These are phyloP conservation scores for Hypoxylon sp. DNA, from an alignment of 2,329 filamentous ascomycete species.

Conservation along the genomic window DNA sequence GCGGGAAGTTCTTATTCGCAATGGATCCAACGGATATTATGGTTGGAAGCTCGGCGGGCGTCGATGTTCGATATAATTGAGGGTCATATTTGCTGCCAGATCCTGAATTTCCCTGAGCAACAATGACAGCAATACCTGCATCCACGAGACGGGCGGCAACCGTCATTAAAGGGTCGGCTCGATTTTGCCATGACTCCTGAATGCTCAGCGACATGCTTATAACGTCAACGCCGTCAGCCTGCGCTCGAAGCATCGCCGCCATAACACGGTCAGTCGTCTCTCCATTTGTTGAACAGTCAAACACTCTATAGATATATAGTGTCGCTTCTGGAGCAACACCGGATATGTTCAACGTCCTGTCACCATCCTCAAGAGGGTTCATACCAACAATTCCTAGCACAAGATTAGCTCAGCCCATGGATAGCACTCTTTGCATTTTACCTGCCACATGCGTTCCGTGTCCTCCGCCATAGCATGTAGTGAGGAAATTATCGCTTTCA, in stretches of 20 bases:
- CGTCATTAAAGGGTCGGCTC: constrained; percentile 33
- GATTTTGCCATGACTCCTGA: constrained; percentile 33
- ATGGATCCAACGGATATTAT: constrained; percentile 47
- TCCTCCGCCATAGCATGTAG: constrained; percentile 34
- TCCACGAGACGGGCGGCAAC: constrained; percentile 33
- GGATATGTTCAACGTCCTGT: constrained; percentile 32
- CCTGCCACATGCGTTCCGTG: constrained; percentile 43
- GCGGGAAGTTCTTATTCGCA: constrained; percentile 39
- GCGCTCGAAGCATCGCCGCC: constrained; percentile 48
- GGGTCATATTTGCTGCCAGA: constrained; percentile 39
- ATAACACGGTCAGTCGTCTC: constrained; percentile 46
- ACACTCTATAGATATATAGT: constrained; percentile 35
- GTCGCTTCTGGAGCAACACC: constrained; percentile 41
- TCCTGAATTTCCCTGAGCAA: constrained; percentile 45
- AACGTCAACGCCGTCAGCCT: constrained; percentile 50
- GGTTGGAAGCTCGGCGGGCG: constrained; percentile 37
- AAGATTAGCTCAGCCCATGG: not conserved
- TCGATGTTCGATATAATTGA: constrained; percentile 40
- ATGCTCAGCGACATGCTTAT: constrained; percentile 51
- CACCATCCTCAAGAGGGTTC: constrained; percentile 27
- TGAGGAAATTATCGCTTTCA: constrained; percentile 28
- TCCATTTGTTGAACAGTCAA: constrained; percentile 31
- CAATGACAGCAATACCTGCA: constrained; percentile 46
- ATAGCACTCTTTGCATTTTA: not conserved
- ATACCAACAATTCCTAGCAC: constrained; percentile 36